Base-by-base conservation (phyloP, 192 early-diverging fungal genomes). In the Backusella westeae region DNA sequence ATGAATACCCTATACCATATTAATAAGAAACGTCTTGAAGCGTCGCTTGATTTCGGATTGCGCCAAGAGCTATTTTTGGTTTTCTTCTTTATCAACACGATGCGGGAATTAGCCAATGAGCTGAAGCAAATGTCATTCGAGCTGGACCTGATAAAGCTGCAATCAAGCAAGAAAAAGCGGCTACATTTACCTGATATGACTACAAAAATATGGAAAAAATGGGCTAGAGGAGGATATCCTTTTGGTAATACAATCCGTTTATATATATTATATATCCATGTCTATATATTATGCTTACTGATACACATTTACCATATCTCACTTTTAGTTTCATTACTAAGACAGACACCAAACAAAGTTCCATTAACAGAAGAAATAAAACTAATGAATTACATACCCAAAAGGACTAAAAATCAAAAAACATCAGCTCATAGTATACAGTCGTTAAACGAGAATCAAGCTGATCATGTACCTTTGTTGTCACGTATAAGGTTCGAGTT, bases 51-150 rank as follows among this genome's bases (percentile, higher is more conserved):
- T 53, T 36, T 75, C 7, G 76, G 76, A 39, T 78, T 81, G 1
- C 80, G 84, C 4, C 84, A 87, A 67, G 86, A 87, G 36, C 53
- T 87, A 8, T 87, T 85, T 66, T 73, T 87, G 21, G 83, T 87
- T 12, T 87, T 87, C 46, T 87, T 85, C 56, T 87, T 85, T 32
- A 71, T 87, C 1, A 85, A 85, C 75, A 81, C 84, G 3, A 69
- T 87, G 42, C 82, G 86, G 1, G 86, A 87, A 56, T 78, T 85
- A 38, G 86, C 86, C 1, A 83, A 79, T 2, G 84, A 87, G 44
- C 29, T 87, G 70, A 46, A 71, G n/a, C 67, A 59, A 9, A 46
- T 81, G 66, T 52, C 76, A 14, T 10, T 32, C 15, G 59, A 52
- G 21, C 34, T 72, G 52, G 67, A 77, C 14, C 26, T 63, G 19